These are phyloP conservation scores for Albugo laibachii DNA, from an alignment of 352 stramenopile genomes.

Conservation along the genomic window DNA sequence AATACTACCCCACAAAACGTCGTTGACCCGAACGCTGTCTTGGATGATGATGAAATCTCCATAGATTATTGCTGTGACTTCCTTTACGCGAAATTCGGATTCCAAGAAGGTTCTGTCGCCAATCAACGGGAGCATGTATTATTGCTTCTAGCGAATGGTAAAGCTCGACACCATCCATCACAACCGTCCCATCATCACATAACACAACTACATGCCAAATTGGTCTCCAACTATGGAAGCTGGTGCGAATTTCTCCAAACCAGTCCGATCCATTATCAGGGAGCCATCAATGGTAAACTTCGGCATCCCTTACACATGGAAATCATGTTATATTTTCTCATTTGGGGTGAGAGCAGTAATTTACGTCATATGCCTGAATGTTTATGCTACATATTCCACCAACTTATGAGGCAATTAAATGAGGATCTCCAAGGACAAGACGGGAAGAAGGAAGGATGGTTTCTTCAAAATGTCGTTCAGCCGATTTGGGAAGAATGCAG, in stretches of 20 bases:
- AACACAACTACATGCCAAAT: slow-evolving; percentile 29
- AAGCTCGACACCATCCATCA: slow-evolving; percentile 27
- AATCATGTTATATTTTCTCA: slow-evolving; percentile 87
- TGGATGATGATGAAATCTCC: slow-evolving; percentile 53
- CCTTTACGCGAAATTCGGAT: slow-evolving; percentile 52
- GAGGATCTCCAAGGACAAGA: slow-evolving; percentile 30
- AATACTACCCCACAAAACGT: background rate
- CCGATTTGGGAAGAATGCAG: slow-evolving; percentile 38
- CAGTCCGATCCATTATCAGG: slow-evolving; percentile 15
- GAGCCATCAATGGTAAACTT: slow-evolving; percentile 20
- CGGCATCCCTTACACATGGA: slow-evolving; percentile 70
- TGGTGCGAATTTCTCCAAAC: slow-evolving; percentile 36
- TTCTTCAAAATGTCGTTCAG: slow-evolving; percentile 26
- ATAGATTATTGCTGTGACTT: slow-evolving; percentile 58
- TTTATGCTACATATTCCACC: slow-evolving; percentile 92
- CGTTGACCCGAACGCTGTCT: slow-evolving; percentile 15
- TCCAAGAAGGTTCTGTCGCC: slow-evolving; percentile 42
- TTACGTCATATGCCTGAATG: slow-evolving; percentile 92
- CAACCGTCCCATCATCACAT: slow-evolving; percentile 28
- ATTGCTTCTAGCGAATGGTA: slow-evolving; percentile 44
- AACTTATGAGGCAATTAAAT: slow-evolving; percentile 31
- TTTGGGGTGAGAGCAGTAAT: slow-evolving; percentile 94
- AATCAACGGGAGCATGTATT: slow-evolving; percentile 64
- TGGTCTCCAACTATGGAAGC: slow-evolving; percentile 39
- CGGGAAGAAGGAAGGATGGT: slow-evolving; percentile 25